A percentile compares a stretch with the other conserved stretches of the same genome.
These are phyloP conservation scores for Exobasidium rhododendri DNA, from an alignment of 1,284 basidiomycete genomes.

Conservation along the genomic window DNA sequence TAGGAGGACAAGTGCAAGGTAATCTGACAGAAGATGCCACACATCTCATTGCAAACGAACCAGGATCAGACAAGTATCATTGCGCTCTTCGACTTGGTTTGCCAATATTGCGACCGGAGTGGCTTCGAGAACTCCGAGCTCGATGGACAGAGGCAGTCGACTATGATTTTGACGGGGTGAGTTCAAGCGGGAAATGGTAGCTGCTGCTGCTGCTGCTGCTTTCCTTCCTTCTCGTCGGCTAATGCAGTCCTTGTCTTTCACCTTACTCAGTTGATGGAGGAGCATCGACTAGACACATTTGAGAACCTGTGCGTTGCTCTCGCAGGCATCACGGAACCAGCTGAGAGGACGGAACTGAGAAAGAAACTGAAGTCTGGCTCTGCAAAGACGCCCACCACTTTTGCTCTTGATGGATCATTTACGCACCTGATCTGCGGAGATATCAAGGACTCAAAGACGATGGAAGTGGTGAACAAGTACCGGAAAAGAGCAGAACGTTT, in stretches of 20 bases:
- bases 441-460: constrained; percentile 63
- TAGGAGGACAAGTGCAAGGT: constrained; percentile 66
- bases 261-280: constrained; percentile 59
- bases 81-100: constrained; percentile 71
- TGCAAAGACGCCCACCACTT: constrained; percentile 16
- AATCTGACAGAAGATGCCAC: constrained; percentile 76
- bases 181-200: constrained; percentile 34
- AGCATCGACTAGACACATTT: constrained; percentile 67
- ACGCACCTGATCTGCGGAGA: constrained; percentile 57
- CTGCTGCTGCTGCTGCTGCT: background rate
- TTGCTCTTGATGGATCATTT: constrained; percentile 58
- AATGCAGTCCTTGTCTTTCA: constrained; percentile 1
- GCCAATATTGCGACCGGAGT: constrained; percentile 69
- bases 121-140: constrained; percentile 67
- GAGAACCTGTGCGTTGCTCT: constrained; percentile 55
- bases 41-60: constrained; percentile 68
- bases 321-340: constrained; percentile 24
- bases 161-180: constrained; percentile 63
- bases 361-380: constrained; percentile 20
- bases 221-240: background rate
- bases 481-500: constrained; percentile 21
- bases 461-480: constrained; percentile 29
- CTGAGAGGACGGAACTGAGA: background rate
- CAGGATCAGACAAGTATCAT: constrained; percentile 77
- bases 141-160: constrained; percentile 74